Evolutionary conservation across 805 yeast genomes (phyloP).

Genomic region (Ogataea glucozyma): DNA sequence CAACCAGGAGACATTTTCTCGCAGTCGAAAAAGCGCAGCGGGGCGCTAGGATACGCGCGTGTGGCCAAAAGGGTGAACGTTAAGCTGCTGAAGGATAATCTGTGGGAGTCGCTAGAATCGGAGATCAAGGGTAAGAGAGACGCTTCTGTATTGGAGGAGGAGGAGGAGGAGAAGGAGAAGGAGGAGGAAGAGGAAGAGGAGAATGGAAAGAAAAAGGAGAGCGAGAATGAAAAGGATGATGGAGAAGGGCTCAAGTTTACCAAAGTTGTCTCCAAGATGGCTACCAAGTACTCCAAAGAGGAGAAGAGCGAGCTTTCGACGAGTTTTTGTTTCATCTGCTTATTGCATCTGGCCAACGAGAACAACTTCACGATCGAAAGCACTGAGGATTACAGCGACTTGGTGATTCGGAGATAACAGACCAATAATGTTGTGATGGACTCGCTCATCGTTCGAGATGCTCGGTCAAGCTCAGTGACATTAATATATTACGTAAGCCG

Average conservation of each 20-base stretch:
- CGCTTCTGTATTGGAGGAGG: constrained; percentile 32
- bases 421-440: no score
- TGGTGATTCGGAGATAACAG: constrained; percentile 32
- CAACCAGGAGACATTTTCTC: constrained; percentile 20
- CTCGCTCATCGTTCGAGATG: no score
- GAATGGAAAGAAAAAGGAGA: constrained; percentile 6
- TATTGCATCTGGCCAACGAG: constrained; percentile 52
- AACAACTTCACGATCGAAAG: constrained; percentile 43
- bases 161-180: constrained; percentile 13
- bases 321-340: constrained; percentile 51
- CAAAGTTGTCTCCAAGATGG: constrained; percentile 38
- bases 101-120: constrained; percentile 42
- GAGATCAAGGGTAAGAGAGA: constrained; percentile 31
- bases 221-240: constrained; percentile 11
- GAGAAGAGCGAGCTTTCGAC: constrained; percentile 47
- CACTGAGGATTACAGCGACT: constrained; percentile 38
- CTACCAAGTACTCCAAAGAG: constrained; percentile 38
- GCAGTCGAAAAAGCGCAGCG: constrained; percentile 22
- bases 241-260: constrained; percentile 29
- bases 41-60: constrained; percentile 43
- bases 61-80: constrained; percentile 52
- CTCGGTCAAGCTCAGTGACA: no score
- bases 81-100: constrained; percentile 45
- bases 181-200: constrained; percentile 7
- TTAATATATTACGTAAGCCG: no score